Evolutionary conservation across 495 filamentous ascomycete genomes (phyloP).

Genomic region (Hamigera avellanea): DNA sequence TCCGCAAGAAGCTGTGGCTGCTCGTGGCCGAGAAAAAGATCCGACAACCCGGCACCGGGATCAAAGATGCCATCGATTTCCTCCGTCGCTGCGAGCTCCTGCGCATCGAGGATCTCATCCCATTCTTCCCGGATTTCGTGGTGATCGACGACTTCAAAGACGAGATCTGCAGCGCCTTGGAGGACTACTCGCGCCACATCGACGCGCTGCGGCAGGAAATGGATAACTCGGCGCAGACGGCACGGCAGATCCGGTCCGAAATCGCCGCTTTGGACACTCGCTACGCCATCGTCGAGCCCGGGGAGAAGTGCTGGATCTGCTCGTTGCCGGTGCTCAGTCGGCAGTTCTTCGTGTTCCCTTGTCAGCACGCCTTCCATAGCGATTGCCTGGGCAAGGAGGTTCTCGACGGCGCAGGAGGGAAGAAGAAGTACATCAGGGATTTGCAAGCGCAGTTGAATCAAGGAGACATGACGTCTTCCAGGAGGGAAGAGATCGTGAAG

Average conservation of each 20-base stretch:
- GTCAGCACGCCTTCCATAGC: conserved; percentile 93
- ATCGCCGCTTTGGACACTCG: conserved; percentile 73
- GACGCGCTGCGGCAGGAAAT: conserved; percentile 86
- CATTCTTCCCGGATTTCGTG: conserved; percentile 98
- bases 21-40: conserved; percentile 90
- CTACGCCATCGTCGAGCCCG: conserved; percentile 94
- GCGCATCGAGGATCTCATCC: conserved; percentile 91
- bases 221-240: conserved; percentile 83
- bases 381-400: conserved; percentile 83
- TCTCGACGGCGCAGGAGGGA: conserved; percentile 59
- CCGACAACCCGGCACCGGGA: conserved; percentile 59
- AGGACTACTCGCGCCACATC: conserved; percentile 84
- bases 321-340: conserved; percentile 71
- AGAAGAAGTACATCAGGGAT: conserved; percentile 71
- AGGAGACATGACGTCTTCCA: conserved; percentile 49
- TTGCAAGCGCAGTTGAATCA: conserved; percentile 68
- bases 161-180: conserved; percentile 87
- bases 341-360: conserved; percentile 97
- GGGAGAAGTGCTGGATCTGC: conserved; percentile 86
- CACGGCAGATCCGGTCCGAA: conserved; percentile 76
- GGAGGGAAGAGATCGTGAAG: conserved; percentile 68
- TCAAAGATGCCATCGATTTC: conserved; percentile 93
- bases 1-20: conserved; percentile 91
- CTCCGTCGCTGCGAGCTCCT: conserved; percentile 82
- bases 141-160: conserved; percentile 98